Evolutionary conservation across 2,329 filamentous ascomycete species (phyloP), one percentile per base, ranked within the genome.

Genomic region (Aaosphaeria arxii): DNA sequence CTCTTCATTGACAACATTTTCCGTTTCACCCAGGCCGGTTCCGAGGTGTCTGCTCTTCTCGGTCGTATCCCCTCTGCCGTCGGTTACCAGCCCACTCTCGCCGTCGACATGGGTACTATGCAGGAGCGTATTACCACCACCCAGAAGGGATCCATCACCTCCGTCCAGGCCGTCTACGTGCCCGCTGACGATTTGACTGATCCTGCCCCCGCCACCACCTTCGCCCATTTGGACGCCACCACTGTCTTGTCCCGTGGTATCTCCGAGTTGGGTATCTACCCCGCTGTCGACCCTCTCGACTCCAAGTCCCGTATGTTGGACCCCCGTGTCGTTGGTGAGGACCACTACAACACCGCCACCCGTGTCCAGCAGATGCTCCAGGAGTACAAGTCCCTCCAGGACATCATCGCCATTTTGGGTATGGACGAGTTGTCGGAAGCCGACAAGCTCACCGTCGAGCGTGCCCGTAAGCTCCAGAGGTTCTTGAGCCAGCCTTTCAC

Each of bases 1-100:
- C 91, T 96, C 77, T 96, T 97, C 84, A 97, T 97, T 77, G 94
- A 99, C 88, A 99, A 99, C 85, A 97, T 99, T 80, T 97, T 96
- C 90, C 88, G 94, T 73, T 97, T 97, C 85, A 96, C 92, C 62
- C 92, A 97, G 82, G 94, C 94, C 76, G 94, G 94, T 91, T 97
- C 94, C 71, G 94, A 99, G 82, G 94, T 99, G 85, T 97, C 92
- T 82, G 94, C 94, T 72, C 86, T 99, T 74, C 84, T 99, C 62
- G 94, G 94, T 83, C 92, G 94, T 91, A 99, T 99, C 71, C 94
- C 94, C 78, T 99, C 94, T 83, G 94, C 94, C 75, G 94, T 99
- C 88, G 94, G 94, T 87, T 99, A 99, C 86, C 94, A 96, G 79
- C 91, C 91, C 73, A 96, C 91, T 67, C 89, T 96, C 71, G 91